A percentile compares a stretch with the other conserved stretches of the same genome.
These are phyloP conservation scores for Tephrocybe sp. DNA, from an alignment of 768 basidiomycete genomes.

Conservation along the genomic window DNA sequence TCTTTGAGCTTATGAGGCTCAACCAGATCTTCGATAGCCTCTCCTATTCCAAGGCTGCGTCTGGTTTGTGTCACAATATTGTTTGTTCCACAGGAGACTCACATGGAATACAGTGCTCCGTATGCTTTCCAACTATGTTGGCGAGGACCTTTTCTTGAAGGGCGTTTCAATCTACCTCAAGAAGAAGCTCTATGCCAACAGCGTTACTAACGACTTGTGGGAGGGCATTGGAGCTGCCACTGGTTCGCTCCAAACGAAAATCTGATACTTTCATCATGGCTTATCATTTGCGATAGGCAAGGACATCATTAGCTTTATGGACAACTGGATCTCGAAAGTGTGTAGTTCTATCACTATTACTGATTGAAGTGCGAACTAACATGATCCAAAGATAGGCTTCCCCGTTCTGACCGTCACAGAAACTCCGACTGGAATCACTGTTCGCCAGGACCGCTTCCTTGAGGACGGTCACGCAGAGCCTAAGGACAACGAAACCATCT, in stretches of 20 bases:
- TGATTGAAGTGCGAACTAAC: constrained; percentile 31
- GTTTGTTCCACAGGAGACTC: background rate
- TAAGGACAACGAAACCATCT: constrained; percentile 86
- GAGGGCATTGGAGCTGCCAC: constrained; percentile 78
- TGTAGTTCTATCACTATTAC: background rate
- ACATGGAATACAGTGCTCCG: constrained; percentile 64
- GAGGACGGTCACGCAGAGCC: constrained; percentile 77
- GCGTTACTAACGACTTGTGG: constrained; percentile 86
- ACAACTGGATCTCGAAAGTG: constrained; percentile 86
- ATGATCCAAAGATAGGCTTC: constrained; percentile 58
- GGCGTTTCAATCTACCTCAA: constrained; percentile 93
- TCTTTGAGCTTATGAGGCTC: background rate
- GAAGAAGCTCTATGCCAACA: constrained; percentile 82
- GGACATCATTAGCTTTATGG: constrained; percentile 81
- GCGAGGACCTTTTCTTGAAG: constrained; percentile 84
- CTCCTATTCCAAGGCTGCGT: constrained; percentile 84
- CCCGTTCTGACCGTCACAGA: constrained; percentile 90
- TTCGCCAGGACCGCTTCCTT: constrained; percentile 92
- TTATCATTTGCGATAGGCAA: constrained; percentile 34
- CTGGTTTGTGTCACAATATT: constrained; percentile 44
- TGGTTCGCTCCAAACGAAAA: constrained; percentile 30
- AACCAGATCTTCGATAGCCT: constrained; percentile 83
- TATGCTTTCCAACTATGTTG: constrained; percentile 88
- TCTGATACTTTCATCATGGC: background rate
- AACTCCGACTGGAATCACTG: constrained; percentile 62